Conservation (phyloP, 768 basidiomycete species). For the Pleurotus citrinopileatus region DNA sequence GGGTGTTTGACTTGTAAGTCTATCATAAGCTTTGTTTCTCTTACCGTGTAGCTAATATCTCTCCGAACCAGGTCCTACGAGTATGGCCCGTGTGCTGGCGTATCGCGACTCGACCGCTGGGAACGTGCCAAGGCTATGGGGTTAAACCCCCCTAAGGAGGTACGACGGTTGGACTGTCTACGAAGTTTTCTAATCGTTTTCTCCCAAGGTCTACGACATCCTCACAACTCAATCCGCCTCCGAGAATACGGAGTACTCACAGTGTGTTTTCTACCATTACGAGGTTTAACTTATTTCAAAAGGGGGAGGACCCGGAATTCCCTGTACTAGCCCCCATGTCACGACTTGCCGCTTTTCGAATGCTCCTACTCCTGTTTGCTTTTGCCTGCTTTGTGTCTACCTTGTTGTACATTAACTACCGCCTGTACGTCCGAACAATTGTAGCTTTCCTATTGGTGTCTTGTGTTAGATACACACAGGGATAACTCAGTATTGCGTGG, state of each 20-base stretch:
- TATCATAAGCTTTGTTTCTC: not conserved
- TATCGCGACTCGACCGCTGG: conserved; percentile 86
- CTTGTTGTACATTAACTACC: too few relatives aligned
- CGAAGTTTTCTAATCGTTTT: not conserved
- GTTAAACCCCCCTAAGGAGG: conserved; percentile 77
- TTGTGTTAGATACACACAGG: too few relatives aligned
- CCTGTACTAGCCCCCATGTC: too few relatives aligned
- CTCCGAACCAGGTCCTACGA: conserved; percentile 57
- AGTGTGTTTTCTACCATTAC: conserved; percentile 59
- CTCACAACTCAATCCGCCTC: conserved; percentile 66
- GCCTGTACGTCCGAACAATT: too few relatives aligned
- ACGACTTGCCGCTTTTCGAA: too few relatives aligned
- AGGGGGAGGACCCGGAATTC: too few relatives aligned
- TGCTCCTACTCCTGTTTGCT: too few relatives aligned
- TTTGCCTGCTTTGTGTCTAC: too few relatives aligned
- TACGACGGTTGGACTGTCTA: conserved; percentile 26
- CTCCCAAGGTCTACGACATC: conserved; percentile 69
- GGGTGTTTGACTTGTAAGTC: conserved; percentile 73
- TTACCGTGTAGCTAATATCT: not conserved
- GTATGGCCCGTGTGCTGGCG: conserved; percentile 78
- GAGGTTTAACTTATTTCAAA: conserved; percentile 14
- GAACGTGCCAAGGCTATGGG: conserved; percentile 78
- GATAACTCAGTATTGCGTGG: too few relatives aligned
- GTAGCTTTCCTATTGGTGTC: too few relatives aligned
- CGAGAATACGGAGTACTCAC: conserved; percentile 47